These are phyloP conservation scores for Candida michaelii DNA, from an alignment of 805 yeast species.

Conservation along the genomic window DNA sequence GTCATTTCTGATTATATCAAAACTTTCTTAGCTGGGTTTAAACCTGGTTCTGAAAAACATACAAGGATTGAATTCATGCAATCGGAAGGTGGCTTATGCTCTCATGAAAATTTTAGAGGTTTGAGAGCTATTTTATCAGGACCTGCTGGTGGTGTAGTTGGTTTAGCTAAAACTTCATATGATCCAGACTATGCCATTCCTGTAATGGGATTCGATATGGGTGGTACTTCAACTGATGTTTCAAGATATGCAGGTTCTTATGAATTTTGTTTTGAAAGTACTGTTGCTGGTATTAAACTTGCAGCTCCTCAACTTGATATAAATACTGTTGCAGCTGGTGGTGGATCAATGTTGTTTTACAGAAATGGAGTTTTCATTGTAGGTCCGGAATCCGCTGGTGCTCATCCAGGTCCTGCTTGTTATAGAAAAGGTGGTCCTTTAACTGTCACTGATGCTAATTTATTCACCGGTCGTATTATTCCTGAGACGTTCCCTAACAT, in stretches of 20 bases:
- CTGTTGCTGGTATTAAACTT: slow-evolving; percentile 79
- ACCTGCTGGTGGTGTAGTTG: slow-evolving; percentile 28
- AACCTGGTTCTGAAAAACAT: slow-evolving; percentile 41
- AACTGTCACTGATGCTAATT: slow-evolving; percentile 83
- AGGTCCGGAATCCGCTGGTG: slow-evolving; percentile 85
- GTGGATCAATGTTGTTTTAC: slow-evolving; percentile 36
- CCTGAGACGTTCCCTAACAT: slow-evolving; percentile 79
- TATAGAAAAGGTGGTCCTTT: slow-evolving; percentile 82
- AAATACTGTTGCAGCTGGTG: slow-evolving; percentile 42
- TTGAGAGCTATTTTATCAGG: slow-evolving; percentile 22
- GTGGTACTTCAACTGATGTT: slow-evolving; percentile 88
- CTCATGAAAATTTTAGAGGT: slow-evolving; percentile 20
- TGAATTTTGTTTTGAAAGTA: slow-evolving; percentile 80
- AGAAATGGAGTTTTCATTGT: slow-evolving; percentile 52
- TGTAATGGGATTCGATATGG: slow-evolving; percentile 84
- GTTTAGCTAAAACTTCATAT: slow-evolving; percentile 19
- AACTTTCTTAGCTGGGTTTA: slow-evolving; percentile 63
- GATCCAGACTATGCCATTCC: slow-evolving; percentile 52
- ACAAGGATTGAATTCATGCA: slow-evolving; percentile 24
- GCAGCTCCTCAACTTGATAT: slow-evolving; percentile 79
- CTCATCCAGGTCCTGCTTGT: slow-evolving; percentile 90
- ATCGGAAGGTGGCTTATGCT: slow-evolving; percentile 23
- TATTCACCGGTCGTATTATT: slow-evolving; percentile 66
- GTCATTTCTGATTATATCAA: slow-evolving; percentile 64
- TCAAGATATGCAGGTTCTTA: slow-evolving; percentile 67